Conservation (phyloP, 2,329 filamentous ascomycete species). For the Epichloe sp. region DNA sequence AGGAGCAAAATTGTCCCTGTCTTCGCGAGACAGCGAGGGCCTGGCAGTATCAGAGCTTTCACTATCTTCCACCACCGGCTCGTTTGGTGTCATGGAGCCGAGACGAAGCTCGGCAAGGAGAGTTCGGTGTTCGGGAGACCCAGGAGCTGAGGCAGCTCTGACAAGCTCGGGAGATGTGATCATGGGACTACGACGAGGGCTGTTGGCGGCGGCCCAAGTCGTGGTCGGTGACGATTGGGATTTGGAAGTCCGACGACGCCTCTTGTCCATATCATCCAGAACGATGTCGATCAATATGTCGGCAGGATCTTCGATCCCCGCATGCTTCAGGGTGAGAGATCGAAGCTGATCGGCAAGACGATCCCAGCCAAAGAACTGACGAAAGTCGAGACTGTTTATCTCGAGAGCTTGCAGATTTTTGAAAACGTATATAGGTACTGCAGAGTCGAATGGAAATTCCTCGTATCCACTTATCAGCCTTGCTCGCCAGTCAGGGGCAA, state of each 20-base stretch:
- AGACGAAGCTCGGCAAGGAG: conserved; percentile 38
- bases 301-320: conserved; percentile 74
- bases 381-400: conserved; percentile 89
- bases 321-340: conserved; percentile 78
- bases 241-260: conserved; percentile 78
- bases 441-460: conserved; percentile 95
- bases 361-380: conserved; percentile 97
- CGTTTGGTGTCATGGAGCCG: conserved; percentile 45
- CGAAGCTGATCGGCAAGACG: conserved; percentile 81
- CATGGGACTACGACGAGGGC: conserved; percentile 49
- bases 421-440: conserved; percentile 91
- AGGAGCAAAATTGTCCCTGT: conserved; percentile 29
- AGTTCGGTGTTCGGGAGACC: conserved; percentile 39
- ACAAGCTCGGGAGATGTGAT: conserved; percentile 52
- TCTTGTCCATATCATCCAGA: conserved; percentile 88
- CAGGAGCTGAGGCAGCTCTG: conserved; percentile 55
- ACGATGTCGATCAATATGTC: conserved; percentile 90
- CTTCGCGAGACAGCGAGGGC: conserved; percentile 32
- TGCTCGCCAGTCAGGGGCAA: conserved; percentile 88
- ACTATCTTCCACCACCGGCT: conserved; percentile 32
- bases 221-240: conserved; percentile 66
- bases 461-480: conserved; percentile 86
- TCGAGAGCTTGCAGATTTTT: conserved; percentile 93
- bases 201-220: conserved; percentile 47
- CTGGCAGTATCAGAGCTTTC: conserved; percentile 18